A percentile compares a stretch with the other conserved stretches of the same genome.
Conservation (phyloP, 352 stramenopile genomes). For the Globisporangium irregulare region DNA sequence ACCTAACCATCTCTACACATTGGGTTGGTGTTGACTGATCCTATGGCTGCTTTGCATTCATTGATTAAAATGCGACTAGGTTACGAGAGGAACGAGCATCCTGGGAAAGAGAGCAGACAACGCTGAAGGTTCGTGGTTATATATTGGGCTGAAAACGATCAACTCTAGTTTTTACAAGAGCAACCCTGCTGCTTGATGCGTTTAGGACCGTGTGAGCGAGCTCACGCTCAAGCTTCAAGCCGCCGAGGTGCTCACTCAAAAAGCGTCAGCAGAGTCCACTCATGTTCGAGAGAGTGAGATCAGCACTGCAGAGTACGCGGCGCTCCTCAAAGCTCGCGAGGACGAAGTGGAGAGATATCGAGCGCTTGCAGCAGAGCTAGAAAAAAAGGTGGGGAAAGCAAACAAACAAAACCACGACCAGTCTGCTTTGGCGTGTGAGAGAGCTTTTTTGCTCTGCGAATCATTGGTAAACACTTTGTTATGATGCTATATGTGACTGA, state of each 20-base stretch:
- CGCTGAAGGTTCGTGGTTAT: conserved; percentile 36
- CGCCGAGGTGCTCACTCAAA: conserved; percentile 38
- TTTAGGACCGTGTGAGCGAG: conserved; percentile 47
- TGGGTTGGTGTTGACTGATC: too few relatives aligned
- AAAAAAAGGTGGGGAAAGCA: conserved; percentile 40
- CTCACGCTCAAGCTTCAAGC: conserved; percentile 56
- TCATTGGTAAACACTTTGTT: not conserved
- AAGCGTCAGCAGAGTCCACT: conserved; percentile 17
- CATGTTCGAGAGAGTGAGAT: conserved; percentile 24
- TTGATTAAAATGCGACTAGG: conserved; percentile 18
- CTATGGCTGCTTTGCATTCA: not conserved
- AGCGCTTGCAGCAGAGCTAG: conserved; percentile 30
- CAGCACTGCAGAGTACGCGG: conserved; percentile 18
- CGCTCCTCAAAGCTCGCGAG: conserved; percentile 39
- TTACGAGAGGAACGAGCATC: conserved; percentile 52
- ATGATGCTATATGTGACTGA: not conserved
- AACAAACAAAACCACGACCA: not conserved
- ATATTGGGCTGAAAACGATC: not conserved
- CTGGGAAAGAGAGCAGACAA: conserved; percentile 46
- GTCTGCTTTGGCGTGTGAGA: not conserved
- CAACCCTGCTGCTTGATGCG: not conserved
- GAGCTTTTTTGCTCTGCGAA: not conserved
- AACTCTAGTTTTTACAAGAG: not conserved
- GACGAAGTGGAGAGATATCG: conserved; percentile 52
- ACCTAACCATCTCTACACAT: too few relatives aligned